phyloP scores from a whole-genome alignment of 768 basidiomycete genomes.

The Infundibulicybe gibba region DNA sequence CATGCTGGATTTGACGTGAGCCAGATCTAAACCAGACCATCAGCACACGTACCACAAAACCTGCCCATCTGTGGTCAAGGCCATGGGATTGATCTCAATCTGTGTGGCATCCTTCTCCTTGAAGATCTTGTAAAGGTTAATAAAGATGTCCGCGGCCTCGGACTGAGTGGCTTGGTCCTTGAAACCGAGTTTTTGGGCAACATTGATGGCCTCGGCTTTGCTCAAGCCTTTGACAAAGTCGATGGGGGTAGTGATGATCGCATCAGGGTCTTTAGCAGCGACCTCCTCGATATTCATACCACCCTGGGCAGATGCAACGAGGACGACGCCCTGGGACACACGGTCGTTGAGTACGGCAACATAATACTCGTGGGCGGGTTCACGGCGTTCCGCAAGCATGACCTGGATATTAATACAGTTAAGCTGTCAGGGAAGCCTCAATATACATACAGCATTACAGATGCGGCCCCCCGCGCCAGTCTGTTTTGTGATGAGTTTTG shows the following conservation, averaged over 20 bases:
- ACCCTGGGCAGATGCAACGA: conserved; percentile 91
- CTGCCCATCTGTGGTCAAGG: conserved; percentile 84
- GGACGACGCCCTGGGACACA: conserved; percentile 79
- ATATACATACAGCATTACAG: conserved; percentile 82
- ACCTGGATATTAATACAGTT: conserved; percentile 46
- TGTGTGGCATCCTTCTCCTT: conserved; percentile 99
- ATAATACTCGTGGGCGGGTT: conserved; percentile 96
- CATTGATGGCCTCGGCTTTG: conserved; percentile 61
- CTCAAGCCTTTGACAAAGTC: conserved; percentile 79
- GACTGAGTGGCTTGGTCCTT: conserved; percentile 63
- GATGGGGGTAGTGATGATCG: conserved; percentile 95
- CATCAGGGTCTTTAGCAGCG: conserved; percentile 88
- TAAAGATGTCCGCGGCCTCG: conserved; percentile 91
- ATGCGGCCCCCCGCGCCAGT: conserved; percentile 89
- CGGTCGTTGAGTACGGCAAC: conserved; percentile 97
- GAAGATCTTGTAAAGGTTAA: conserved; percentile 93
- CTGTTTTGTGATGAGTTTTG: conserved; percentile 97
- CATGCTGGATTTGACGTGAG: conserved; percentile 59
- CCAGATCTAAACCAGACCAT: conserved; percentile 1
- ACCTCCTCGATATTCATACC: conserved; percentile 99
- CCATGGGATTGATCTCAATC: conserved; percentile 99
- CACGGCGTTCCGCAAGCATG: conserved; percentile 95
- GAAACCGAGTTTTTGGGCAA: conserved; percentile 93
- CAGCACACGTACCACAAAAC: conserved; percentile 76
- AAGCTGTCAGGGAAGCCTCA: background rate